Conservation (phyloP, 805 yeast species). For the Candida montana region DNA sequence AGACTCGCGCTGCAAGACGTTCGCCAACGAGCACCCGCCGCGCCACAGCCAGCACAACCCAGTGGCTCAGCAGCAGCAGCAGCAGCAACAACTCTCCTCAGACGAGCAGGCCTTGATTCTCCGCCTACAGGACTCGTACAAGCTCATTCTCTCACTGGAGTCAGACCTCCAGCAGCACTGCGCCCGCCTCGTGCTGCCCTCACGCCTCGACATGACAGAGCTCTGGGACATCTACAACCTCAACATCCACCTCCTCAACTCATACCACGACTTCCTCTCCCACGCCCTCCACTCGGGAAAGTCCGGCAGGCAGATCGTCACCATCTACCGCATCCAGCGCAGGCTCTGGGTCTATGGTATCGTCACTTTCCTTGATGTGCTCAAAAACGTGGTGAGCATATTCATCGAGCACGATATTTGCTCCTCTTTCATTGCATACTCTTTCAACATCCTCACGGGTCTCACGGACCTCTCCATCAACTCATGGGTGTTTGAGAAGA, state of each 20-base stretch:
- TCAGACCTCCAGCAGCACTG: conserved; percentile 68
- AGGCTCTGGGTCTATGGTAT: conserved; percentile 85
- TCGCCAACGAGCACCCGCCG: conserved; percentile 5
- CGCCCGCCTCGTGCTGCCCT: conserved; percentile 51
- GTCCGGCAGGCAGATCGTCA: conserved; percentile 73
- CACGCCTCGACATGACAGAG: conserved; percentile 52
- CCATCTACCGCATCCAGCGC: conserved; percentile 70
- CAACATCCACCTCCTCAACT: conserved; percentile 59
- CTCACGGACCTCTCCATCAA: conserved; percentile 30
- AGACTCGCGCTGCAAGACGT: conserved; percentile 10
- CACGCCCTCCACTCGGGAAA: conserved; percentile 70
- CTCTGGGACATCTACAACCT: conserved; percentile 69
- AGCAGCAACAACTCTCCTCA: conserved; percentile 31
- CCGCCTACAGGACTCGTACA: conserved; percentile 70
- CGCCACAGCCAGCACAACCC: conserved; percentile 1
- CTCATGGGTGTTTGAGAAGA: conserved; percentile 68
- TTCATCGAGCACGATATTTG: conserved; percentile 76
- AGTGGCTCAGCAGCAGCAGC: conserved; percentile 1
- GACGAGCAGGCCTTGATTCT: conserved; percentile 65
- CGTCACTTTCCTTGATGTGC: conserved; percentile 71
- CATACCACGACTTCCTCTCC: conserved; percentile 65
- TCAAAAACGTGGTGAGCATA: conserved; percentile 67
- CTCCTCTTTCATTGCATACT: conserved; percentile 66
- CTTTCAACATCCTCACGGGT: conserved; percentile 48
- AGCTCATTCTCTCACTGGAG: conserved; percentile 61